phyloP scores from a whole-genome alignment of 352 stramenopile species.

The Pythium guiyangense region DNA sequence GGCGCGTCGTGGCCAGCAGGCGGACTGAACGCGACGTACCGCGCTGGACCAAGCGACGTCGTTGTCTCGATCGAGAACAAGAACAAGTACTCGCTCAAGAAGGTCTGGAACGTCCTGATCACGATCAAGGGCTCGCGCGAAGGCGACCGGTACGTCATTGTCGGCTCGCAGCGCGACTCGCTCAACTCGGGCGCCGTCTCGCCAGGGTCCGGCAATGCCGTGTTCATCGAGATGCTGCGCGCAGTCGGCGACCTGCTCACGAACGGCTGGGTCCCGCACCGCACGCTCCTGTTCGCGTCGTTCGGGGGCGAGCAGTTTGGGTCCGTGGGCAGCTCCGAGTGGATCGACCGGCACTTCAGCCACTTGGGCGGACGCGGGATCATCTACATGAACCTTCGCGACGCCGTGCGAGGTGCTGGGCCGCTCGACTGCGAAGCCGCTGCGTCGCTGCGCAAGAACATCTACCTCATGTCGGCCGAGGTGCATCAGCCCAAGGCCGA shows the following conservation, averaged over 20 bases:
- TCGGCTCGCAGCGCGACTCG: conserved; percentile 63
- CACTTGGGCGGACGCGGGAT: conserved; percentile 57
- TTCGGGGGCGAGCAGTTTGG: conserved; percentile 81
- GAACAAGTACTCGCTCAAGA: conserved; percentile 71
- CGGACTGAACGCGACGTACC: conserved; percentile 28
- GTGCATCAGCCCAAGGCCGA: conserved; percentile 62
- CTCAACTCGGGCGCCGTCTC: conserved; percentile 57
- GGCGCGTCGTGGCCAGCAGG: conserved; percentile 20
- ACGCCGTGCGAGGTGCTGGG: conserved; percentile 65
- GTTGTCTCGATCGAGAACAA: conserved; percentile 43
- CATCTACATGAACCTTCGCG: conserved; percentile 69
- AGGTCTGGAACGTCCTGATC: conserved; percentile 78
- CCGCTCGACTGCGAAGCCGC: conserved; percentile 62
- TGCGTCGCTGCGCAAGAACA: conserved; percentile 68
- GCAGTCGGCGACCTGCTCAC: conserved; percentile 53
- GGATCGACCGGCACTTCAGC: conserved; percentile 77
- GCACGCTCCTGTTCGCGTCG: conserved; percentile 68
- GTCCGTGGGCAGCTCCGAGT: conserved; percentile 73
- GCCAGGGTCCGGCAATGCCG: conserved; percentile 68
- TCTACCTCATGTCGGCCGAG: conserved; percentile 65
- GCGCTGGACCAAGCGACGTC: conserved; percentile 21
- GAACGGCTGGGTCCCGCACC: conserved; percentile 73
- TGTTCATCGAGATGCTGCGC: conserved; percentile 70
- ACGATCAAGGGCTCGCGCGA: conserved; percentile 65
- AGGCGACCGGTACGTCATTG: conserved; percentile 73